Percentiles rank a stretch among this genome's conserved stretches.
Conservation (phyloP, 2,329 filamentous ascomycete species). For the Nemania diffusa region DNA sequence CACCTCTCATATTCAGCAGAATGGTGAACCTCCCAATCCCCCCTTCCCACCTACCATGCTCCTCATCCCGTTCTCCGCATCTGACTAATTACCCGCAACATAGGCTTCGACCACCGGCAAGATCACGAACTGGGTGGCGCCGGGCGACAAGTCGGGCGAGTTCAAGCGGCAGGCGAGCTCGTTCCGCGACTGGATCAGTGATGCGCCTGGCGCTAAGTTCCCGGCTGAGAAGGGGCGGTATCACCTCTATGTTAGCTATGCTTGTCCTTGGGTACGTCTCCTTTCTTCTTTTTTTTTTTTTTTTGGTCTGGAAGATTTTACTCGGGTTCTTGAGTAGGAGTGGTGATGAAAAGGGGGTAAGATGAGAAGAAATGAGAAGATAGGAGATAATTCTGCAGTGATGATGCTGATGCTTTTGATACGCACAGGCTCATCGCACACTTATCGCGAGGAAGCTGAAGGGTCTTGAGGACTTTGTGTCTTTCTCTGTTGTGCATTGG, state of each 20-base stretch:
- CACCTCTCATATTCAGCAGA: conserved; percentile 31
- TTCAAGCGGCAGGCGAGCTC: conserved; percentile 89
- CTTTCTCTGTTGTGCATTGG: conserved; percentile 89
- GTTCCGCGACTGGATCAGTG: conserved; percentile 84
- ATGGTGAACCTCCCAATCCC: conserved; percentile 43
- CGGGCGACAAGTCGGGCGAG: conserved; percentile 82
- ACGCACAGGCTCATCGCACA: conserved; percentile 75
- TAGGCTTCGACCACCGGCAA: conserved; percentile 49
- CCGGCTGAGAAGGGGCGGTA: conserved; percentile 90
- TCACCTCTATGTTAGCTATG: conserved; percentile 94
- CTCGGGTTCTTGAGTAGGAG: background rate
- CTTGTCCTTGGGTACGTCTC: conserved; percentile 80
- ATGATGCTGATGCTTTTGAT: background rate
- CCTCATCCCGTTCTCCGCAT: background rate
- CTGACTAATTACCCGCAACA: background rate
- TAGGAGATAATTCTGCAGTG: background rate
- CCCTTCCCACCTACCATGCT: background rate
- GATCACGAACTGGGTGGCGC: conserved; percentile 87
- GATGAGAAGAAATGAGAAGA: background rate
- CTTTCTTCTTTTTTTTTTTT: background rate
- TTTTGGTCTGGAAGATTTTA: background rate
- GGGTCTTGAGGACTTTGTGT: conserved; percentile 86
- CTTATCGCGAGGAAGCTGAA: conserved; percentile 91
- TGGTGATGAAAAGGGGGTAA: background rate
- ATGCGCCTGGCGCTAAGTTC: conserved; percentile 76